phyloP scores from a whole-genome alignment of 768 basidiomycete genomes.

The Austroboletus festivus region DNA sequence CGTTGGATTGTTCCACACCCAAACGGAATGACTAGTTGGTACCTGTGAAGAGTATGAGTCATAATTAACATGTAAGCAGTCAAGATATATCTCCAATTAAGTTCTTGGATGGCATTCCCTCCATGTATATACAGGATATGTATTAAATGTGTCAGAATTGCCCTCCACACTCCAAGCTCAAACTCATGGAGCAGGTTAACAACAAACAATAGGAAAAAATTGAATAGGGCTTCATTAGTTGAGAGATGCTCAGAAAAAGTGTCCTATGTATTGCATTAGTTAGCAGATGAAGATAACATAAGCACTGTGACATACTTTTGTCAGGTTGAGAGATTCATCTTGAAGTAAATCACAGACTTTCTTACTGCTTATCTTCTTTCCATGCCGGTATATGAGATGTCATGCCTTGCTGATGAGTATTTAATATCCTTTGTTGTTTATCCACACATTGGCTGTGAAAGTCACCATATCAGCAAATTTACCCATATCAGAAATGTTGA shows the following conservation, averaged over 20 bases:
- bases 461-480: neutral
- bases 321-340: neutral
- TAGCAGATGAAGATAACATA: neutral
- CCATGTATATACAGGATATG: neutral
- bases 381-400: neutral
- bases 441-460: neutral
- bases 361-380: neutral
- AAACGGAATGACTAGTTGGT: slow-evolving; percentile 31
- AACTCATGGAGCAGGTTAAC: neutral
- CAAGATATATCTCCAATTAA: slow-evolving; percentile 15
- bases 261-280: neutral
- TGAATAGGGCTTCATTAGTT: neutral
- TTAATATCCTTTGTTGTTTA: neutral
- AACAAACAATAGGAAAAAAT: neutral
- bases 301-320: neutral
- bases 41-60: slow-evolving; percentile 21
- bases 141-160: neutral
- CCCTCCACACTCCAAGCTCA: neutral
- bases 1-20: slow-evolving; percentile 30
- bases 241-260: neutral
- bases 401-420: neutral
- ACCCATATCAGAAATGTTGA: neutral
- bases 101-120: neutral
- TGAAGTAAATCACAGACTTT: neutral
- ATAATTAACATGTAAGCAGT: neutral